phyloP scores from a whole-genome alignment of 2,329 filamentous ascomycete genomes.

The Nannizzia gypsea region DNA sequence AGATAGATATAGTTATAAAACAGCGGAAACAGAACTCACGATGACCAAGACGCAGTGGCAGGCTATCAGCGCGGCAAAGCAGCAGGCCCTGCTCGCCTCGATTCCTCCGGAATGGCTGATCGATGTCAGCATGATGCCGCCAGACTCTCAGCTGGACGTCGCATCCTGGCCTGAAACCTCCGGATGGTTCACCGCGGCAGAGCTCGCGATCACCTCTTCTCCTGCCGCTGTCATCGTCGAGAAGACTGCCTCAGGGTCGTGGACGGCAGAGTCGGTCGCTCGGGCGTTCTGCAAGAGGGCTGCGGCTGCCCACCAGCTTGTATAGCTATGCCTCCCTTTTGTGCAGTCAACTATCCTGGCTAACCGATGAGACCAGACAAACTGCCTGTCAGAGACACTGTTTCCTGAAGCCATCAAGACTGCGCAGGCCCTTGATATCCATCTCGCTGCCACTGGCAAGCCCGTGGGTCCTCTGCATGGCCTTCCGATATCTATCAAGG shows the following conservation, averaged over 20 bases:
- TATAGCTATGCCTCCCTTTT: not conserved
- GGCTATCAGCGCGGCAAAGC: slow-evolving; percentile 28
- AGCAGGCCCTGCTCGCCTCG: slow-evolving; percentile 25
- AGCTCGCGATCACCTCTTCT: slow-evolving; percentile 13
- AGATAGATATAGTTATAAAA: no score
- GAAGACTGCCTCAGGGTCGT: slow-evolving; percentile 14
- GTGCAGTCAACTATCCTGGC: not conserved
- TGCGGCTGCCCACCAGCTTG: slow-evolving; percentile 28
- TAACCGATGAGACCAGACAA: slow-evolving; percentile 36
- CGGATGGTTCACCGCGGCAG: slow-evolving; percentile 13
- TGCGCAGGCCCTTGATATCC: slow-evolving; percentile 27
- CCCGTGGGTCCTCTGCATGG: slow-evolving; percentile 19
- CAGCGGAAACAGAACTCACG: not conserved
- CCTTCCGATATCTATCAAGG: slow-evolving; percentile 22
- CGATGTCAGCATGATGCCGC: slow-evolving; percentile 14
- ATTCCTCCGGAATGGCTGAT: slow-evolving; percentile 33
- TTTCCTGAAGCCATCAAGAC: slow-evolving; percentile 34
- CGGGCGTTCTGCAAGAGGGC: slow-evolving; percentile 31
- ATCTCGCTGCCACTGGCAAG: slow-evolving; percentile 14
- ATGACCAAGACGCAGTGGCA: slow-evolving; percentile 17
- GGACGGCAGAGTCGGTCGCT: slow-evolving; percentile 14
- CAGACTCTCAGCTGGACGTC: slow-evolving; percentile 11
- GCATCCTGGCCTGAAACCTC: slow-evolving; percentile 12
- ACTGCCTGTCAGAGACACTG: slow-evolving; percentile 49
- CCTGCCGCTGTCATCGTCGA: slow-evolving; percentile 10